Evolutionary conservation across 345 rosid genomes (phyloP), one percentile per base, ranked within the genome.

Genomic region (Populus alba): DNA sequence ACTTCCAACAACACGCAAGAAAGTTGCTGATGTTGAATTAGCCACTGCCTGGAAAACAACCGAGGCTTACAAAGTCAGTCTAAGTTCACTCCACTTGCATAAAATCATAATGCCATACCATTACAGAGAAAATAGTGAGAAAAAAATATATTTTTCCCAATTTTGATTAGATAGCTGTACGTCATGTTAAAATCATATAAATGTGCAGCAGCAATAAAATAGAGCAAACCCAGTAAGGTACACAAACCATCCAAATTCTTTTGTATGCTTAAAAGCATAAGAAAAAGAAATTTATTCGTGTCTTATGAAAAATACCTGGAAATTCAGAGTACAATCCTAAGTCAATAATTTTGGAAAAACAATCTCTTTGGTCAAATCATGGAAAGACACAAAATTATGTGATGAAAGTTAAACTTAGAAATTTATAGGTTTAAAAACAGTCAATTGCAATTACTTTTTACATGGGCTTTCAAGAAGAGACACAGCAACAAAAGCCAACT

Each of bases 1-100:
- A 87, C 97, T 91, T 53, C 99, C 99, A 79, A 97, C 97, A 78
- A 97, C 97, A 70, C 97, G 94, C 78, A 97, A 88, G 88, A 97
- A 97, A 25, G 98, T 94, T 35, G 99, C 97, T 55, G 99, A 92
- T 68, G 99, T 97, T 72, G 99, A 97, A 79, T 97, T 92, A 7
- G 97, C 97, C 81, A 97, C 98, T 0, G 98, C 99, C 99, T 97
- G 85, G 81, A 78, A 78, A 5, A 77, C 55, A 39, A 76, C 10
- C 55, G 69, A 79, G 55, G 78, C 67, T 67, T 49, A 74, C 38
- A 70, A 72, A 47, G 20, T 13, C 22, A 61, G 39, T 11, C 47
- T 41, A 47, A 43, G 68, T 13, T 68, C 8, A 53, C 17, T 63
- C 22, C 55, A 66, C 20, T 65, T 72, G 9, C 51, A 20, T 22